A percentile compares a stretch with the other conserved stretches of the same genome.
These are phyloP conservation scores for Starmerella davenportii DNA, from an alignment of 805 yeast genomes.

Conservation along the genomic window DNA sequence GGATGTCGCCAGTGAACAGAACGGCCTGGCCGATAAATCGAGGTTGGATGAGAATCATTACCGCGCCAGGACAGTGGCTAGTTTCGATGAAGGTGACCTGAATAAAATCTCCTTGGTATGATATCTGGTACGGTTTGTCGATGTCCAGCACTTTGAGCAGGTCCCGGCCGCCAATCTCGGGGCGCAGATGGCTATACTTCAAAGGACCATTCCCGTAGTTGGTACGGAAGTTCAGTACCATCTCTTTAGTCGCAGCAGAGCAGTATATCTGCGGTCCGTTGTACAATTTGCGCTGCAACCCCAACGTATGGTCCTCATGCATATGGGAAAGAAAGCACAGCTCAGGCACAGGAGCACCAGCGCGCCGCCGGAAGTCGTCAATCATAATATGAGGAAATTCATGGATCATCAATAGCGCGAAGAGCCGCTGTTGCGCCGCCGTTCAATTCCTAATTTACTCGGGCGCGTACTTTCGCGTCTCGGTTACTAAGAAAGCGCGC, in stretches of 20 bases:
- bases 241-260: constrained; percentile 26
- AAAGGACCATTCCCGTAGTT: constrained; percentile 13
- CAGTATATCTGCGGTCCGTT: constrained; percentile 32
- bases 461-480: no score
- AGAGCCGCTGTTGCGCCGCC: no score
- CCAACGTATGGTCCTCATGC: constrained; percentile 38
- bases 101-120: constrained; percentile 16
- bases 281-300: constrained; percentile 26
- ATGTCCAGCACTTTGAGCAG: constrained; percentile 11
- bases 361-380: constrained; percentile 19
- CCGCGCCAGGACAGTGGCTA: constrained; percentile 44
- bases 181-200: constrained; percentile 16
- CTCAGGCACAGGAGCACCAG: constrained; percentile 15
- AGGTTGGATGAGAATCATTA: constrained; percentile 30
- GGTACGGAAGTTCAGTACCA: constrained; percentile 14
- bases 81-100: constrained; percentile 30
- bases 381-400: constrained; percentile 35
- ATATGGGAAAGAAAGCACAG: constrained; percentile 32
- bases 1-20: constrained; percentile 38
- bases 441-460: no score
- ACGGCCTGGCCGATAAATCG: constrained; percentile 20
- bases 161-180: constrained; percentile 15
- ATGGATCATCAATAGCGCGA: constrained; percentile 13
- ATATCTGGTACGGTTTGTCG: constrained; percentile 7
- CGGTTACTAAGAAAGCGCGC: no score